Evolutionary conservation across 2,329 filamentous ascomycete species (phyloP).

Genomic region (Huntiella savannae): DNA sequence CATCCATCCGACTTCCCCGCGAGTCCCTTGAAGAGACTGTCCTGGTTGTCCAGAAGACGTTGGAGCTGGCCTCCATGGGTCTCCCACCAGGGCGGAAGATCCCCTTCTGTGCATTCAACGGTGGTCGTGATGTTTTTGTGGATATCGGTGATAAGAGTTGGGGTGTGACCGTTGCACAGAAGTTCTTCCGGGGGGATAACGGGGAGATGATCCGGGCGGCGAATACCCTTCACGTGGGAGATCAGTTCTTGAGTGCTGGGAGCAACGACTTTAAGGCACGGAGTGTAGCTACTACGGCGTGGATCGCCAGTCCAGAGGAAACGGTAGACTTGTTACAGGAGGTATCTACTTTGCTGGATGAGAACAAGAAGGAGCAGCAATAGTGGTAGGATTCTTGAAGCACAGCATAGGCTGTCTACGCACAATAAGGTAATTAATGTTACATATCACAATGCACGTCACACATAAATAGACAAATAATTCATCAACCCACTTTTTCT

Average conservation of each 20-base stretch:
- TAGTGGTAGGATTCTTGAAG: too few relatives aligned
- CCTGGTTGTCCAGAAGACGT: constrained; percentile 75
- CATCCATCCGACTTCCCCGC: constrained; percentile 51
- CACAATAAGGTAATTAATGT: too few relatives aligned
- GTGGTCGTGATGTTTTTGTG: constrained; percentile 92
- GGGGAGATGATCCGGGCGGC: constrained; percentile 47
- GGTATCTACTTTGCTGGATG: constrained; percentile 40
- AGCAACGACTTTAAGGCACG: constrained; percentile 95
- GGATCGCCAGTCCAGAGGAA: constrained; percentile 85
- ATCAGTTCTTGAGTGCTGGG: constrained; percentile 88
- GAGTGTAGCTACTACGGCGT: constrained; percentile 81
- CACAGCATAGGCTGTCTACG: too few relatives aligned
- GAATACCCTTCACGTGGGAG: constrained; percentile 81
- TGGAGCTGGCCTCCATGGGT: constrained; percentile 55
- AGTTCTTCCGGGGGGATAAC: constrained; percentile 44
- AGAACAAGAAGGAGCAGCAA: constrained; percentile 16
- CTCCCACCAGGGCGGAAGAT: constrained; percentile 24
- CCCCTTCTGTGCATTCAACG: constrained; percentile 96
- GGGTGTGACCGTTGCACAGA: constrained; percentile 83
- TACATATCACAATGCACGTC: too few relatives aligned
- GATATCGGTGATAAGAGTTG: constrained; percentile 97
- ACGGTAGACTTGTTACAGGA: constrained; percentile 83
- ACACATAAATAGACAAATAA: too few relatives aligned
- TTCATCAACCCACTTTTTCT: too few relatives aligned
- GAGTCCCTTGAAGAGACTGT: constrained; percentile 94